Evolutionary conservation across 1,284 basidiomycete species (phyloP), one percentile per base, ranked within the genome.

Genomic region (Cerioporus squamosus): DNA sequence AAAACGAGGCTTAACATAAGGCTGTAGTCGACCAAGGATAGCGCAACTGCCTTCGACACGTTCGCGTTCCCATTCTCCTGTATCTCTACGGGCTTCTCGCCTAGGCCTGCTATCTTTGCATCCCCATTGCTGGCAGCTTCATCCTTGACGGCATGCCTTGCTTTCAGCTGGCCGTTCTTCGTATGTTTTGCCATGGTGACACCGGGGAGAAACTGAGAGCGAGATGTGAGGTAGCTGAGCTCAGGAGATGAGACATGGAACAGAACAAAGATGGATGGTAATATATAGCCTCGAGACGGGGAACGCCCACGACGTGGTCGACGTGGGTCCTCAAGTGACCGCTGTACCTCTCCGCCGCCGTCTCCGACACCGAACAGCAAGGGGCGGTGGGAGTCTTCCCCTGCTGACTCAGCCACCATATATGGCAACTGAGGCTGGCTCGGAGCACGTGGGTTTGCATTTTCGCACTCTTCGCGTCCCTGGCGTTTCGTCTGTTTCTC

Each of bases 1-100:
- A 93, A 83, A 3, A 93, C 85, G 59, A 91, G 78, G 12, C 79
- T 79, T 17, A 89, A 67, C 45, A 79, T 74, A 51, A 79, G 66
- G 59, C 82, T 78, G 55, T 81, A 80, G 66, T 86, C 84, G 1
- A 86, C 54, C 26, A 84, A 48, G n/a, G 72, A 72, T 9, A 67
- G 49, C 8, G 65, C 66, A 15, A 70, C 59, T 2, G 68, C 64
- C 47, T 64, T 64, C 22, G 54, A 39, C 22, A 57, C 43, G 14
- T 38, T 36, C 23, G 26, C 43, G 38, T 47, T 4, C 23, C 10
- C 15, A 26, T 36, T 17, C 36, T 24, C 20, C 36, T 49, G 40
- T n/a, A 7, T 49, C 22, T 14, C 5, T 10, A 2, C 15, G 23
- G 10, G 38, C 23, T 38, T 29, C 38, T 47, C 26, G 14, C 33